Base-by-base conservation (phyloP, 2,329 filamentous ascomycete species). In the Sclerotiophoma versabilis region DNA sequence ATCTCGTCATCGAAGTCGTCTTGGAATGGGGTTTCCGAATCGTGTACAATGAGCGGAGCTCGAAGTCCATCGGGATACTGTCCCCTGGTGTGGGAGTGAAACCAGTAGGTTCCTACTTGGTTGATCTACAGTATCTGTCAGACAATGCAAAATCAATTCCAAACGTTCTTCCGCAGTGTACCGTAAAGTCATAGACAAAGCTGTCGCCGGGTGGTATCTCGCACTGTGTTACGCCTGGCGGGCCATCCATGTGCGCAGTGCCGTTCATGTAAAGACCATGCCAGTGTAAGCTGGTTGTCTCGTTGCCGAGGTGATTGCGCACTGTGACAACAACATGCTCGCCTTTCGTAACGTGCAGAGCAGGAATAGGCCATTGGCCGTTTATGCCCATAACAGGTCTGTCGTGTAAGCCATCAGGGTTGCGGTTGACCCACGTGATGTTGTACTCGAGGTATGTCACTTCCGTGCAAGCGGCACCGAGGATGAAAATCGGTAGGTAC, bases 201-300 rank as follows among this genome's bases (percentile, higher is more conserved):
- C 76, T 82, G 2, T 79, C 75, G 0, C 84, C 84, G 1, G 88
- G 84, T 0, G 85, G 79, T 47, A 92, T 87, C 1, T 60, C 59
- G 30, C 69, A 71, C 25, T 72, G 88, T 0, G 84, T 87, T 4
- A 90, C 80, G 36, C 85, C 87, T 0, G 84, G 79, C 1, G 87
- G 83, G 0, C 89, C 90, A 64, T 92, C 89, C 86, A 91, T 90
- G 52, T 81, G 80, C 57, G 86, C 89, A 0, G 88, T 90, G 9
- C 87, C 88, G 59, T 90, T 89, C 66, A 91, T 88, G 66, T 85
- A 91, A 58, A 93, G 81, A 14, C 90, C 89, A 63, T 93, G 89
- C 73, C 89, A 92, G 68, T 93, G 89, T 4, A 92, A 79, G 23
- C 81, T 83, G 10, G 87, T 88, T 10, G 81, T 83, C 60, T 82